phyloP scores from a whole-genome alignment of 306 rosid genomes.

The Parietaria judaica region DNA sequence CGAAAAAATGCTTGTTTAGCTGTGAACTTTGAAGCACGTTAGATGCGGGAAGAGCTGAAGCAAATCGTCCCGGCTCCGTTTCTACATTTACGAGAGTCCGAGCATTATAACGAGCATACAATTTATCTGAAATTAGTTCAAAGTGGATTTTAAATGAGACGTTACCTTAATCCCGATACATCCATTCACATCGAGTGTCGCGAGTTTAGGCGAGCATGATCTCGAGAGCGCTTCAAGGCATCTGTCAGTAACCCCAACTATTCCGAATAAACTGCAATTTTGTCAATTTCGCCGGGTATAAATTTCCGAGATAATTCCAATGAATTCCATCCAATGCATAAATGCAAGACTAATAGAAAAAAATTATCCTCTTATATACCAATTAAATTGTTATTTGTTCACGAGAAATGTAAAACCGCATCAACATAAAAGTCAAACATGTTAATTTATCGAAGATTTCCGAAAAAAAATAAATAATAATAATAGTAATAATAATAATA shows the following conservation, averaged over 20 bases:
- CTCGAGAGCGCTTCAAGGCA: slow-evolving; percentile 65
- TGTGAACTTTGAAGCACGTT: slow-evolving; percentile 82
- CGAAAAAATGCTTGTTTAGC: slow-evolving; percentile 21
- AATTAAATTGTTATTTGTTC: too few relatives aligned
- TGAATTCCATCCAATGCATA: too few relatives aligned
- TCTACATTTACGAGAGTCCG: slow-evolving; percentile 33
- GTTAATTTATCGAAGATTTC: too few relatives aligned
- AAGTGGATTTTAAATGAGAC: not conserved
- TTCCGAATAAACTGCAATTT: slow-evolving; percentile 73
- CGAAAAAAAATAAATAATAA: too few relatives aligned
- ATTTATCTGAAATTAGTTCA: not conserved
- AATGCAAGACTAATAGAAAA: too few relatives aligned
- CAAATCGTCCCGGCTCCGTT: slow-evolving; percentile 60
- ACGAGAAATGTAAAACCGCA: too few relatives aligned
- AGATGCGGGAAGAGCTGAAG: slow-evolving; percentile 60
- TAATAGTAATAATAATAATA: too few relatives aligned
- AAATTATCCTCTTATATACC: too few relatives aligned
- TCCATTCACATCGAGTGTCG: slow-evolving; percentile 85
- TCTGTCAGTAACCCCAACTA: slow-evolving; percentile 67
- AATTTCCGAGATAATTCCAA: too few relatives aligned
- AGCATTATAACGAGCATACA: not conserved
- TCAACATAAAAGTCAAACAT: too few relatives aligned
- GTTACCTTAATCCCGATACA: slow-evolving; percentile 80
- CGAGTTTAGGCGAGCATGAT: slow-evolving; percentile 46
- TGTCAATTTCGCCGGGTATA: not conserved